Conservation (phyloP, 805 yeast species). For the Lipomyces sp. region DNA sequence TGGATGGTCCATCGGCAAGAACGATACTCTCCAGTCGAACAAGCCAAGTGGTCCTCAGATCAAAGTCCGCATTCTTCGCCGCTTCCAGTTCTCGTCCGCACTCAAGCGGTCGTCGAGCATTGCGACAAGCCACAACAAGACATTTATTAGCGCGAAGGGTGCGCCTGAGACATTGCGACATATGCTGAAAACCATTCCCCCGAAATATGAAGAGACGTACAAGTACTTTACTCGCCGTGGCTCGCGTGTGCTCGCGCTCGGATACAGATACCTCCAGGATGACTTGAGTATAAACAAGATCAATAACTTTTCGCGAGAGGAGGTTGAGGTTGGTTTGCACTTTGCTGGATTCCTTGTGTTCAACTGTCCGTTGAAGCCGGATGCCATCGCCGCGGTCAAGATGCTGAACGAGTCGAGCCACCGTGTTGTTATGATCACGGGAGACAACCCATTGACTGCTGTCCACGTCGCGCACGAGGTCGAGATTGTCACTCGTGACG, state of each 20-base stretch:
- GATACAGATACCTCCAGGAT: slow-evolving; percentile 66
- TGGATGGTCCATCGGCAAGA: slow-evolving; percentile 76
- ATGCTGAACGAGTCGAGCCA: slow-evolving; percentile 95
- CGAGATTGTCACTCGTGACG: slow-evolving; percentile 76
- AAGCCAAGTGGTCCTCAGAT: slow-evolving; percentile 22
- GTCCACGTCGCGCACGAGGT: slow-evolving; percentile 96
- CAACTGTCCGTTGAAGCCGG: slow-evolving; percentile 94
- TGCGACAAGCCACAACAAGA: slow-evolving; percentile 41
- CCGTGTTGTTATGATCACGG: slow-evolving; percentile 96
- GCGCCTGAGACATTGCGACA: slow-evolving; percentile 93
- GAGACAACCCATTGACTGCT: slow-evolving; percentile 97
- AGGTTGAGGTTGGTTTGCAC: slow-evolving; percentile 65
- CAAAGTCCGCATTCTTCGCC: slow-evolving; percentile 72
- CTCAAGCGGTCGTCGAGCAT: slow-evolving; percentile 88
- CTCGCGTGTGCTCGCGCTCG: slow-evolving; percentile 94
- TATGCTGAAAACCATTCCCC: slow-evolving; percentile 71
- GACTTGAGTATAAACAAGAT: slow-evolving; percentile 47
- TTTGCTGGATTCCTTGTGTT: slow-evolving; percentile 94
- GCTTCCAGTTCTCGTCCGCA: slow-evolving; percentile 96
- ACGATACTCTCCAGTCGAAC: slow-evolving; percentile 47
- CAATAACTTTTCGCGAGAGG: slow-evolving; percentile 65
- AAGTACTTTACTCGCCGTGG: slow-evolving; percentile 93
- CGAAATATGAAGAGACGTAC: slow-evolving; percentile 75
- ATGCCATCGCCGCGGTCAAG: slow-evolving; percentile 82
- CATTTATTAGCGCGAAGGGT: slow-evolving; percentile 88